Evolutionary conservation across 352 stramenopile genomes (phyloP), one percentile per base, ranked within the genome.

Genomic region (Pythium pectinolyticum): DNA sequence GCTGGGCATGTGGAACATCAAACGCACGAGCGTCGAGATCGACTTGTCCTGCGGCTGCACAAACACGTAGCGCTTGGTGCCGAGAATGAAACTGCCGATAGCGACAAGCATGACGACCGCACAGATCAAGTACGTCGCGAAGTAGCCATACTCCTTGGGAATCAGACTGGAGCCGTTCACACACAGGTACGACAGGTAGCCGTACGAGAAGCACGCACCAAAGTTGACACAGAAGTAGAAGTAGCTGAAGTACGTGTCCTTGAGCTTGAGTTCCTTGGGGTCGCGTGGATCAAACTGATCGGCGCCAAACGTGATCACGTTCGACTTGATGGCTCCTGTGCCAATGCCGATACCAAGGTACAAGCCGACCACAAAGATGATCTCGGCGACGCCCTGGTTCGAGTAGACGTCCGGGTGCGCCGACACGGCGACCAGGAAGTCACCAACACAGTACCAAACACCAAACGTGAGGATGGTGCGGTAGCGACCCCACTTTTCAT

Each of bases 191-290:
- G 84, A 82, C 30, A 95, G 80, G 28, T 92, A 80, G 5, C 72
- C 85, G 67, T 92, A 96, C 58, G 78, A 85, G 57, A 95, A 78
- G 5, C 73, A 58, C 5, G 85, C 74, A 22, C 86, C 85, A 39
- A 90, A 65, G 66, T 92, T 92, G 50, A 92, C 80, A 40, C 67
- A 73, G 69, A 77, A 92, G 73, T 95, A 96, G 62, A 93, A 92
- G 32, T 78, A 82, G 43, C 75, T 89, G 74, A 94, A 96, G 68
- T 86, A 96, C 22, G 61, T 80, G 17, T 75, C 67, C 45, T 87
- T 81, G 24, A 86, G 61, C 17, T 75, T 71, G 31, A 70, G 57
- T 61, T 88, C 76, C 11, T 52, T 49, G 2, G 67, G 73, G 22
- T 77, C 73, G n/a, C 57, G 56, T 5, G 75, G 75, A 11, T 82